Base-by-base conservation (phyloP, 2,329 filamentous ascomycete species). In the Penicillium capsulatum region DNA sequence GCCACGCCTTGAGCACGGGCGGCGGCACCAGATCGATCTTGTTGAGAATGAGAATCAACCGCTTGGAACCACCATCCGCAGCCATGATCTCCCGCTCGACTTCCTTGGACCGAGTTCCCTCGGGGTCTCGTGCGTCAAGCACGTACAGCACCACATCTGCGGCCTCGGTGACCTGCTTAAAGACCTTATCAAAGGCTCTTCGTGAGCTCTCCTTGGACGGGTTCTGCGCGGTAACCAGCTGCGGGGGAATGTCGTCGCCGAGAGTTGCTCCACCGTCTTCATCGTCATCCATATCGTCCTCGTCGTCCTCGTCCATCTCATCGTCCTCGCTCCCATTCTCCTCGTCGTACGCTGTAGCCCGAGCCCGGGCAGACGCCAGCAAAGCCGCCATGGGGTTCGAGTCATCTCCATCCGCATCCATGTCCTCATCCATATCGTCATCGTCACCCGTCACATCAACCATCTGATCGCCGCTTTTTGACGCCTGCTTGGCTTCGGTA, bases 81-180 rank as follows among this genome's bases (percentile, higher is more conserved):
- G 88, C 84, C 84, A 94, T 90, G 63, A 96, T 81, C 68, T 85
- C 83, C 46, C 87, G 83, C 73, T 96, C 90, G 31, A 96, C 84
- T 51, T 94, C 88, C 61, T 84, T 85, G 26, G 90, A 96, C 50
- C 90, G 79, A 19, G 90, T 96, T 43, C 88, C 87, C 63, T 94
- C 85, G 1, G 90, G 90, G 58, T 96, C 89, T 54, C 90, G 81
- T 38, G 91, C 90, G 60, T 96, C 90, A 41, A 96, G 80, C 35
- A 96, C 88, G 67, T 96, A 96, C 36, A 96, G 79, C 24, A 96
- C 77, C 17, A 96, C 89, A 61, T 96, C 90, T 34, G 90, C 86
- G 47, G 86, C 79, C 47, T 94, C 86, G 22, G 94, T 81, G 11
- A 96, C 89, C 60, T 87, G 79, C 73, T 95, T 95, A 76, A 95